Conservation (phyloP, 805 yeast genomes). For the Debaryomyces prosopidis region DNA sequence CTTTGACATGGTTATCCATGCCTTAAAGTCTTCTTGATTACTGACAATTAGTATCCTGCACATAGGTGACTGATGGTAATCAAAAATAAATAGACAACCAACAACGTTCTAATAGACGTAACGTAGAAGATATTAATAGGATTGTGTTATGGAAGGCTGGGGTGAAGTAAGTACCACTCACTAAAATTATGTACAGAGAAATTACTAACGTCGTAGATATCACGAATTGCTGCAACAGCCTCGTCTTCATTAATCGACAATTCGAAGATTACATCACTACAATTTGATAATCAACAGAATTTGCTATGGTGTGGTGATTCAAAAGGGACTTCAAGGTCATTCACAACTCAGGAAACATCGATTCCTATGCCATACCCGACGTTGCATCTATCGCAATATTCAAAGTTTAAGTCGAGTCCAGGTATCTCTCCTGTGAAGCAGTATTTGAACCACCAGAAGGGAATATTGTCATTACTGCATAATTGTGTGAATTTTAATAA, state of each 20-base stretch:
- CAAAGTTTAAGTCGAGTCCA: constrained; percentile 30
- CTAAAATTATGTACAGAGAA: background rate
- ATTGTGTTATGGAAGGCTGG: constrained; percentile 49
- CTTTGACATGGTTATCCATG: too few species aligned
- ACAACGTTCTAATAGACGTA: background rate
- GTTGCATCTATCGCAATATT: constrained; percentile 33
- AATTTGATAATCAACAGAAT: constrained; percentile 73
- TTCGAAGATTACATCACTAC: constrained; percentile 25
- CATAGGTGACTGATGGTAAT: background rate
- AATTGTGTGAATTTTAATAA: constrained; percentile 32
- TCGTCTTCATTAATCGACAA: constrained; percentile 10
- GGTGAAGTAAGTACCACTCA: constrained; percentile 41
- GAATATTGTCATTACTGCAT: constrained; percentile 34
- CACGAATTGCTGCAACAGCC: constrained; percentile 22
- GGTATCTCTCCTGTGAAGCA: constrained; percentile 26
- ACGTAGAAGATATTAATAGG: background rate
- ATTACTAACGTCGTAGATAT: constrained; percentile 23
- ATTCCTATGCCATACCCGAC: constrained; percentile 19
- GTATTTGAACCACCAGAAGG: constrained; percentile 30
- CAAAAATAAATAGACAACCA: constrained; percentile 1
- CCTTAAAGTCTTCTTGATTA: too few species aligned
- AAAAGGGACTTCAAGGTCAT: constrained; percentile 46
- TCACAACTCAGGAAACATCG: constrained; percentile 20
- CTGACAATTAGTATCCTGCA: too few species aligned
- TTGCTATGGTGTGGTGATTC: constrained; percentile 84